Evolutionary conservation across 31 red algal genomes (phyloP).

Genomic region (Endocladia muricata): DNA sequence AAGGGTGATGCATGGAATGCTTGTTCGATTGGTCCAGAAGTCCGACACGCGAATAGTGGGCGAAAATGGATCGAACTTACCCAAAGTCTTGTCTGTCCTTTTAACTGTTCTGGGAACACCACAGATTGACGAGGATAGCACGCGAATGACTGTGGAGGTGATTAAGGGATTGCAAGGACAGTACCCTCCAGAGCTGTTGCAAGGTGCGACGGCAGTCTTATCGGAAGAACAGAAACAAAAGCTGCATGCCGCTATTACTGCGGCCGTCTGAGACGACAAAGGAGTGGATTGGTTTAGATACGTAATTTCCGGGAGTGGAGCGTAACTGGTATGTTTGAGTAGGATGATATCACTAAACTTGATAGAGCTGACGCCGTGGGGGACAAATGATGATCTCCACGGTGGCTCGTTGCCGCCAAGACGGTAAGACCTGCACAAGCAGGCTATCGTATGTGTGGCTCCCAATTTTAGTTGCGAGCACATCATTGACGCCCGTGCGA

Average conservation of each 20-base stretch:
- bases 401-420: no score
- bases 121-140: slow-evolving; percentile 49
- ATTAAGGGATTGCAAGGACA: slow-evolving; percentile 57
- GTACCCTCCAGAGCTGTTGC: slow-evolving; percentile 57
- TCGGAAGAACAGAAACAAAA: slow-evolving; percentile 70
- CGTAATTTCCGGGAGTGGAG: no score
- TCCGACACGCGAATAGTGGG: slow-evolving; percentile 59
- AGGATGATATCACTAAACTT: no score
- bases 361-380: no score
- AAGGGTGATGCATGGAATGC: slow-evolving; percentile 45
- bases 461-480: no score
- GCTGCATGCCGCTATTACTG: slow-evolving; percentile 40
- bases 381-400: no score
- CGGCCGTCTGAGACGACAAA: no score
- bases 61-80: slow-evolving; percentile 46
- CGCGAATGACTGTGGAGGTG: slow-evolving; percentile 46
- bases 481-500: no score
- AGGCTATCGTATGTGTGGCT: no score
- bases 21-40: slow-evolving; percentile 58
- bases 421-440: no score
- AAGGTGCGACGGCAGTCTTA: slow-evolving; percentile 39
- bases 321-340: no score
- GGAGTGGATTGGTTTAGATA: no score
- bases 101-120: slow-evolving; percentile 53
- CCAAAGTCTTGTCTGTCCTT: slow-evolving; percentile 54